Base-by-base conservation (phyloP, 352 stramenopile genomes). In the Thalassiosira ordinaria region DNA sequence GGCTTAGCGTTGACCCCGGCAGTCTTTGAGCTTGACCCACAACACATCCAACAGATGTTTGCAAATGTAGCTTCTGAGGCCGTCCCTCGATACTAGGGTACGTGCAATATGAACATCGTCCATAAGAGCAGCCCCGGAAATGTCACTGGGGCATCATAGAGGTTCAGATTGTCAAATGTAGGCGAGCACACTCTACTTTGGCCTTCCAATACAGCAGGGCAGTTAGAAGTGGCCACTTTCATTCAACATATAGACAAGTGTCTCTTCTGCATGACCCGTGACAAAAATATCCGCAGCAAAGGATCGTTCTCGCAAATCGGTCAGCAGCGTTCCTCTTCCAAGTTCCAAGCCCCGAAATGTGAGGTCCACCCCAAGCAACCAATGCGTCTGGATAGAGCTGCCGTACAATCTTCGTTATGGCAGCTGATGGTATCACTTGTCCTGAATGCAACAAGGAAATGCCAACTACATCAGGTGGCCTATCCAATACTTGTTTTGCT, bases 251-350 rank as follows among this genome's bases (percentile, higher is more conserved):
- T 64, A 20, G 18, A 51, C 46, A 64, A 73, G 65, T 26, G 63
- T 73, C 24, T 73, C 24, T 33, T 73, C 63, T 6, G 63, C 63
- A 20, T 73, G 63, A 27, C 63, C 63, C 29, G 11, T 64, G 4
- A 73, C 63, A 64, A 73, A 73, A 31, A 65, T 46, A 64, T 73
- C 63, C 2, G 63, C 63, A n/a, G 47, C 46, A 64, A 63, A 64
- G 8, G 46, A 41, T 3, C 63, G 63, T 39, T 73, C 9, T 9
- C 6, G 16, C 7, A 73, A 18, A 46, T 73, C 63, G 16, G 65
- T n/a, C 35, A 16, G n/a, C 46, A 73, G 33, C 3, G 49, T 46
- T 11, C 5, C 5, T n/a, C 35, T 26, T 31, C 63, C 63, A 24
- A 73, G 46, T 65, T n/a, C n/a, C n/a, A n/a, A n/a, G n/a, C n/a